These are phyloP conservation scores for Beta macrorhiza DNA, from an alignment of 179 eudicot species.

Conservation along the genomic window DNA sequence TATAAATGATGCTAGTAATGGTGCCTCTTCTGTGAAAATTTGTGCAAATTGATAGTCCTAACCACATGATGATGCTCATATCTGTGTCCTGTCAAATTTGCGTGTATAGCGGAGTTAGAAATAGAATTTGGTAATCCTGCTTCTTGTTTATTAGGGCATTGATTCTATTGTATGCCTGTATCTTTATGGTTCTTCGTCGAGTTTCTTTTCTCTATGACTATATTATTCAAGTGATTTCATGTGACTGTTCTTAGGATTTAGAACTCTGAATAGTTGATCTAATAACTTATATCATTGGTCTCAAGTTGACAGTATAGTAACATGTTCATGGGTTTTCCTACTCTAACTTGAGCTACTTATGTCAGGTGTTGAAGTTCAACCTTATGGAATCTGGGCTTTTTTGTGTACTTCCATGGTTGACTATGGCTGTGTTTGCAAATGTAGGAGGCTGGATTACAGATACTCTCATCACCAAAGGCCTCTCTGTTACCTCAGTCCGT, in stretches of 20 bases:
- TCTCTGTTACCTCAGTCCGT: conserved; percentile 81
- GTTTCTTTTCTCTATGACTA: background rate
- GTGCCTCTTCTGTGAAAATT: too few relatives aligned
- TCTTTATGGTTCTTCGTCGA: background rate
- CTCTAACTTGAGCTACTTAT: conserved; percentile 24
- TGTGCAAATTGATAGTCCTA: too few relatives aligned
- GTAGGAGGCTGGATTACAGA: conserved; percentile 98
- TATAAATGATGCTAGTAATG: too few relatives aligned
- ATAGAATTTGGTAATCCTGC: too few relatives aligned
- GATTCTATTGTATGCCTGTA: too few relatives aligned
- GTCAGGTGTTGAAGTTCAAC: conserved; percentile 85
- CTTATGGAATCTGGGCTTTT: conserved; percentile 84
- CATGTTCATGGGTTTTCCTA: conserved; percentile 15
- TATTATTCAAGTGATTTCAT: background rate
- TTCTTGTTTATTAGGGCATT: background rate
- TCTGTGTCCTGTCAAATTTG: too few relatives aligned
- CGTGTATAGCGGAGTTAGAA: too few relatives aligned
- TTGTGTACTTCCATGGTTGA: conserved; percentile 92
- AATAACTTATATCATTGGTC: background rate
- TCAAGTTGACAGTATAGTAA: background rate
- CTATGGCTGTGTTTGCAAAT: conserved; percentile 86
- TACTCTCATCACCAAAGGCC: conserved; percentile 76
- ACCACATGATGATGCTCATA: too few relatives aligned
- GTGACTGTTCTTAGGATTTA: conserved; percentile 7
- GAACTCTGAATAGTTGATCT: background rate